Percentiles rank a stretch among this genome's conserved stretches.
phyloP scores from a whole-genome alignment of 169 alveolate species.

The Eimeria sp. region DNA sequence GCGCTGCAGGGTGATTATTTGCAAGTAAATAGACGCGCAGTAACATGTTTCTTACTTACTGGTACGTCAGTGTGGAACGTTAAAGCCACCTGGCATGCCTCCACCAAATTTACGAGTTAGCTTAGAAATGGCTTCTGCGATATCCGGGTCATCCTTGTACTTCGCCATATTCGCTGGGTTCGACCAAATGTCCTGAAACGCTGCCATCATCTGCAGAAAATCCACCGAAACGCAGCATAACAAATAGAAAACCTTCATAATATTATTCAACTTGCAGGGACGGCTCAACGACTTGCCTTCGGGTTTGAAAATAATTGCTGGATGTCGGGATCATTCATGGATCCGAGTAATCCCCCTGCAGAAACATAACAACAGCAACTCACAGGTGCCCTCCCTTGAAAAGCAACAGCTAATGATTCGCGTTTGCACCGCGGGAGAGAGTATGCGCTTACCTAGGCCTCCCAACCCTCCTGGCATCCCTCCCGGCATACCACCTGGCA shows the following conservation, averaged over 20 bases:
- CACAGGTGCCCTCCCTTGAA: neutral
- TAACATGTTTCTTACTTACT: neutral
- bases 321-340: slow-evolving; percentile 81
- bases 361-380: neutral
- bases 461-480: slow-evolving; percentile 81
- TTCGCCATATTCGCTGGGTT: slow-evolving; percentile 86
- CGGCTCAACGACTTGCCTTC: slow-evolving; percentile 30
- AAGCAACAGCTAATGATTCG: neutral
- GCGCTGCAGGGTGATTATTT: neutral
- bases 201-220: slow-evolving; percentile 86
- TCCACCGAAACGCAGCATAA: neutral
- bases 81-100: slow-evolving; percentile 73
- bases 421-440: slow-evolving; percentile 55
- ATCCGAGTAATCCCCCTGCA: slow-evolving; percentile 75
- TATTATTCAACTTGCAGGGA: neutral
- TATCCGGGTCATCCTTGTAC: slow-evolving; percentile 87
- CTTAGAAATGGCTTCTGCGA: slow-evolving; percentile 82
- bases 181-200: slow-evolving; percentile 87
- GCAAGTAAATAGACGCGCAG: neutral
- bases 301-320: slow-evolving; percentile 79
- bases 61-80: slow-evolving; percentile 15
- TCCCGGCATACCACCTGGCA: too few species aligned
- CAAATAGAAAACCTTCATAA: too few species aligned
- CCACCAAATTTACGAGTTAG: slow-evolving; percentile 80
- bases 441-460: slow-evolving; percentile 30